phyloP scores from a whole-genome alignment of 2,329 filamentous ascomycete genomes.

The Xylariaceae sp. region DNA sequence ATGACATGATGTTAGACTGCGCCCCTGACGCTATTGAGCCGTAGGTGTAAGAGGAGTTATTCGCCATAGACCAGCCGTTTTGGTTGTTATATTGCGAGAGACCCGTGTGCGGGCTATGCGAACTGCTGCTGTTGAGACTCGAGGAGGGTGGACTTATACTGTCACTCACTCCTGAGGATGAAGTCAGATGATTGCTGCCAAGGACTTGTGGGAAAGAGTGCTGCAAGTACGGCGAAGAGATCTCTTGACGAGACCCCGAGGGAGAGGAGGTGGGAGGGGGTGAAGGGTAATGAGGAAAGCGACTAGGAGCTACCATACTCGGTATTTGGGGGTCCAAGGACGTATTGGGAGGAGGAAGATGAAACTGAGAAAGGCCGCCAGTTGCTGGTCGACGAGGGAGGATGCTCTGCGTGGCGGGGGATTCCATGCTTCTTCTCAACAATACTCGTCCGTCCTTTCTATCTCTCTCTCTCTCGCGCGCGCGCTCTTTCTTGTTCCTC shows the following conservation, averaged over 20 bases:
- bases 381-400: slow-evolving; percentile 66
- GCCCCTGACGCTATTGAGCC: slow-evolving; percentile 51
- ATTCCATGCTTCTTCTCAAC: slow-evolving; percentile 27
- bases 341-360: slow-evolving; percentile 32
- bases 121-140: slow-evolving; percentile 55
- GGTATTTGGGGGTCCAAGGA: slow-evolving; percentile 33
- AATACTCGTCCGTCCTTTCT: slow-evolving; percentile 6
- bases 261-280: slow-evolving; percentile 9
- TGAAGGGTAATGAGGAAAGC: slow-evolving; percentile 12
- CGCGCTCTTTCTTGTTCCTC: slow-evolving; percentile 6
- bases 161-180: slow-evolving; percentile 48
- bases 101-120: slow-evolving; percentile 51
- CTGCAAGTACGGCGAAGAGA: slow-evolving; percentile 6
- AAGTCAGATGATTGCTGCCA: slow-evolving; percentile 34
- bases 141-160: slow-evolving; percentile 57
- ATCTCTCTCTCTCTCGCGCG: slow-evolving; percentile 9
- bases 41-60: slow-evolving; percentile 47
- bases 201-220: slow-evolving; percentile 3
- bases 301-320: slow-evolving; percentile 30
- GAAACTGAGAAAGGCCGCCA: slow-evolving; percentile 52
- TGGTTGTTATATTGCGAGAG: slow-evolving; percentile 52
- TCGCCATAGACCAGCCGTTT: slow-evolving; percentile 55
- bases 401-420: slow-evolving; percentile 46
- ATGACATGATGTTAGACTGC: slow-evolving; percentile 42
- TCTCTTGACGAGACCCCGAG: slow-evolving; percentile 11